A percentile compares a stretch with the other conserved stretches of the same genome.
Evolutionary conservation across 306 rosid species (phyloP).

Genomic region (Dicorynia guianensis): DNA sequence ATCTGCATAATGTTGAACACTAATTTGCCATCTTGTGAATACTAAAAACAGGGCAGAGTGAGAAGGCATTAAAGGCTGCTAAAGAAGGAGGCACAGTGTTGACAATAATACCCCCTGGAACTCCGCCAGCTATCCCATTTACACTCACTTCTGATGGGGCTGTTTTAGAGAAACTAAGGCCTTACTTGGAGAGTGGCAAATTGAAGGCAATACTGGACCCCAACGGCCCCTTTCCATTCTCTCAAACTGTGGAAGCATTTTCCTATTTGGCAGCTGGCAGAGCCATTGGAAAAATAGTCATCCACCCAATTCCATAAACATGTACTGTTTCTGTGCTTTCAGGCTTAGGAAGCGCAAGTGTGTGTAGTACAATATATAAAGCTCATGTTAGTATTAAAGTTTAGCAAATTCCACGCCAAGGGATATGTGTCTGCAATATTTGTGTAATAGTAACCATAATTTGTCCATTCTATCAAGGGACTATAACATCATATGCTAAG

Average conservation of each 20-base stretch:
- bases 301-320: slow-evolving; percentile 51
- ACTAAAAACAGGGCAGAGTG: slow-evolving; percentile 43
- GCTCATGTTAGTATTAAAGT: too few species aligned
- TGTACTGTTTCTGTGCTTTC: too few species aligned
- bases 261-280: slow-evolving; percentile 51
- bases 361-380: too few species aligned
- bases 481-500: too few species aligned
- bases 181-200: slow-evolving; percentile 61
- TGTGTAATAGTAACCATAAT: too few species aligned
- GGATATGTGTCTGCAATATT: too few species aligned
- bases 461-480: too few species aligned
- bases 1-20: too few species aligned
- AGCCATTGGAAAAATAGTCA: slow-evolving; percentile 57
- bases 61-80: background rate
- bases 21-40: too few species aligned
- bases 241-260: slow-evolving; percentile 52
- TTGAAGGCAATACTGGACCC: slow-evolving; percentile 62
- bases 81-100: slow-evolving; percentile 41
- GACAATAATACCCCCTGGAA: slow-evolving; percentile 37
- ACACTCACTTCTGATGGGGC: slow-evolving; percentile 43
- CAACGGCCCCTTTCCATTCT: slow-evolving; percentile 53
- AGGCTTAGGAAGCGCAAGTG: too few species aligned
- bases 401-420: too few species aligned
- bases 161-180: slow-evolving; percentile 50
- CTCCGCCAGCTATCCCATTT: slow-evolving; percentile 32